These are phyloP conservation scores for Isabelozyma rhagii DNA, from an alignment of 805 yeast genomes.

Conservation along the genomic window DNA sequence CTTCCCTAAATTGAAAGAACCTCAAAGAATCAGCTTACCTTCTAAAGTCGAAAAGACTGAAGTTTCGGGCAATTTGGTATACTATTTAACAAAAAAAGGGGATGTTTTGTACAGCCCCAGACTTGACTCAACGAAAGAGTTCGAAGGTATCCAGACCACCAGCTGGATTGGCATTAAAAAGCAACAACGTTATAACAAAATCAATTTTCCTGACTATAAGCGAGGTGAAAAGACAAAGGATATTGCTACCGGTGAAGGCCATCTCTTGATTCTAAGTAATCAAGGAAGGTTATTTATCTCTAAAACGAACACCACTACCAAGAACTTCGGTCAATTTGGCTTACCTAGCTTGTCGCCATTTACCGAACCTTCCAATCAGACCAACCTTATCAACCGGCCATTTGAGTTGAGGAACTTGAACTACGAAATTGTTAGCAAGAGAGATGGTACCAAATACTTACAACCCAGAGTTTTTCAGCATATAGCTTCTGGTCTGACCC, in stretches of 20 bases:
- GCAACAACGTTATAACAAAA: constrained; percentile 3
- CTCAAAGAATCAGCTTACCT: constrained; percentile 24
- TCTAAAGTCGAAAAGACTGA: constrained; percentile 24
- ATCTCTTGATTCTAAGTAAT: constrained; percentile 60
- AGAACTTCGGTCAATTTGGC: constrained; percentile 78
- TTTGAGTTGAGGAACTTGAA: constrained; percentile 58
- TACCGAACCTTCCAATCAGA: constrained; percentile 25
- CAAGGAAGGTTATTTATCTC: constrained; percentile 61
- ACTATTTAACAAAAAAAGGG: constrained; percentile 40
- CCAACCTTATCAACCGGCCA: constrained; percentile 22
- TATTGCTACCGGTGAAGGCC: constrained; percentile 61
- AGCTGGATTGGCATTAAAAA: constrained; percentile 20
- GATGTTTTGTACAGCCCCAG: constrained; percentile 30
- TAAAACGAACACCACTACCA: constrained; percentile 51
- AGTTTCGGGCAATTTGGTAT: constrained; percentile 51
- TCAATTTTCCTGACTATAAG: constrained; percentile 5
- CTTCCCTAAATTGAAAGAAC: constrained; percentile 43
- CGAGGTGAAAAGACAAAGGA: constrained; percentile 40
- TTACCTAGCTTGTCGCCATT: constrained; percentile 69
- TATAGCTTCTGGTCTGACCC: constrained; percentile 72
- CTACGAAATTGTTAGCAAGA: constrained; percentile 30
- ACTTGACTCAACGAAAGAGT: constrained; percentile 10
- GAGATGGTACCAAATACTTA: constrained; percentile 17
- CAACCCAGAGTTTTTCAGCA: constrained; percentile 46
- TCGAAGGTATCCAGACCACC: constrained; percentile 11